Base-by-base conservation (phyloP, 192 early-diverging fungal species). In the Backusella westeae region DNA sequence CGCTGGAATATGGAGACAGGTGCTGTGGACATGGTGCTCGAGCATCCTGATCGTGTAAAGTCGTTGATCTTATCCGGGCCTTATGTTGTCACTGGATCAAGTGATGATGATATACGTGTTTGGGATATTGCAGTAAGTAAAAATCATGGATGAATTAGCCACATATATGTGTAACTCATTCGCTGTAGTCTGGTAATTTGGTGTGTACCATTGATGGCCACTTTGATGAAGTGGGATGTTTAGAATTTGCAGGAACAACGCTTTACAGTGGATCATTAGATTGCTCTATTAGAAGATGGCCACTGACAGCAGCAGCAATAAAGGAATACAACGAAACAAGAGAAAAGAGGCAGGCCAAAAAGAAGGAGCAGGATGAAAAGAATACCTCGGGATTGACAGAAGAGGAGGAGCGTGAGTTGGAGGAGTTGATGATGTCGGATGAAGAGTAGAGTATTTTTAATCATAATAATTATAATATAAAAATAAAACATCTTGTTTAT, bases 331-430 rank as follows among this genome's bases (percentile, higher is more conserved):
- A 78, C 14, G 34, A 70, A 75, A 52, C 74, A 26, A 56, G 44
- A 6, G 70, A 80, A 49, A 53, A 46, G 39, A 77, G 75, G n/a
- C 46, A 63, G 38, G 53, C 35, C 49, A 34, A 73, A 77, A 53
- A 53, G 15, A 49, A 66, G 68, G 71, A 56, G 73, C 23, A 63
- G n/a, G 56, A 63, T 23, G 71, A 67, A 42, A 80, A 76, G 21
- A 63, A 63, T 63, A 14, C 10, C 23, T 72, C 77, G 19, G 77
- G 78, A 46, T 76, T 98, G 73, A 98, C 97, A 10, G 95, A 90
- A 66, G 97, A 98, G 76, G 97, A 97, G 75, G 95, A 97, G 71
- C 82, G 89, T 23, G 96, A 97, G 82, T 80, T 97, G 56, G 94
- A 89, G 0, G 97, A 97, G 79, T 88, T 98, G 35, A 91, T 96